These are phyloP conservation scores for Didymella exigua DNA, from an alignment of 2,329 filamentous ascomycete species.

Conservation along the genomic window DNA sequence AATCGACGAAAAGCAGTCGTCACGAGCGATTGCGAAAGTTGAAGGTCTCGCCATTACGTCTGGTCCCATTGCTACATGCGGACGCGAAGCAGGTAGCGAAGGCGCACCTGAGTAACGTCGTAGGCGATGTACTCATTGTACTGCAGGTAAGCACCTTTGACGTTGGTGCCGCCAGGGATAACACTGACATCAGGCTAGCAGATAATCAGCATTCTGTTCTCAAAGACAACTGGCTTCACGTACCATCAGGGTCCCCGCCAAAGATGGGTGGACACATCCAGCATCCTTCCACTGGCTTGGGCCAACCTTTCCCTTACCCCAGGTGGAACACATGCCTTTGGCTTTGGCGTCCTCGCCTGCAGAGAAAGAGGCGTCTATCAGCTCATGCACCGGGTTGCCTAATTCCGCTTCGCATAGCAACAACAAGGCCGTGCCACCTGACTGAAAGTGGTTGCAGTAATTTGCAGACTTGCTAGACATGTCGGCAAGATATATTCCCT, in stretches of 20 bases:
- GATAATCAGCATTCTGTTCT: conserved; percentile 13
- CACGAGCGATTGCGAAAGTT: no score
- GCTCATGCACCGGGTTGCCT: conserved; percentile 73
- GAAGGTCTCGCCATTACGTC: not conserved
- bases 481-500: conserved; percentile 87
- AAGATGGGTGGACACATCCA: conserved; percentile 63
- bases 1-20: not conserved
- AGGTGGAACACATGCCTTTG: conserved; percentile 68
- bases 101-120: conserved; percentile 70
- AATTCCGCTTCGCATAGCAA: conserved; percentile 86
- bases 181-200: conserved; percentile 39
- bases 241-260: conserved; percentile 74
- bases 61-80: conserved; percentile 24
- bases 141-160: conserved; percentile 55
- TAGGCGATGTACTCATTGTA: conserved; percentile 81
- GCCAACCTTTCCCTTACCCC: conserved; percentile 68
- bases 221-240: conserved; percentile 27
- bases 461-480: conserved; percentile 79
- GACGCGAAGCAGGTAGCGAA: conserved; percentile 72
- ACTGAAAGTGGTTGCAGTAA: conserved; percentile 70
- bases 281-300: conserved; percentile 80
- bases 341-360: conserved; percentile 68
- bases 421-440: conserved; percentile 73
- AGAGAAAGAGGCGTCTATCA: conserved; percentile 62
- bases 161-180: conserved; percentile 56